phyloP scores from a whole-genome alignment of 371 early-diverging fungal species.

The Actinomortierella ambigua region DNA sequence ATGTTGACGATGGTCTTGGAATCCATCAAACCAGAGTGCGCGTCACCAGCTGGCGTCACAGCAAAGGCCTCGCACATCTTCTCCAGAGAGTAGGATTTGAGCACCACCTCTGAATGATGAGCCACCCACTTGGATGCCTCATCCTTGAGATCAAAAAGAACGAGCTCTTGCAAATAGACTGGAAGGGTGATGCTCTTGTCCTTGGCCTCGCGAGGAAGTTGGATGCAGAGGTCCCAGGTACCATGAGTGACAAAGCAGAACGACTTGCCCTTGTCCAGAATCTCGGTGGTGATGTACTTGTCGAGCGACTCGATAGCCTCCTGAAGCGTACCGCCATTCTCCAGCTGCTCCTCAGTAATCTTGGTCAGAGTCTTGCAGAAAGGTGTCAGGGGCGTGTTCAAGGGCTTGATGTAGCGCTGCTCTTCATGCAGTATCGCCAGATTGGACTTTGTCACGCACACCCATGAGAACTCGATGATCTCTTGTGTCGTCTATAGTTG shows the following conservation, averaged over 20 bases:
- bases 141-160: conserved; percentile 77
- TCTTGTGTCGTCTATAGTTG: conserved; percentile 53
- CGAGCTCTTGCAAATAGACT: conserved; percentile 57
- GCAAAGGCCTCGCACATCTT: conserved; percentile 68
- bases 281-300: conserved; percentile 59
- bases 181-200: conserved; percentile 73
- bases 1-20: conserved; percentile 67
- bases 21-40: conserved; percentile 64
- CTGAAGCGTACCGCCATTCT: conserved; percentile 59
- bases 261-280: conserved; percentile 57
- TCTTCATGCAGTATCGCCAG: conserved; percentile 61
- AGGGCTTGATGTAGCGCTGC: conserved; percentile 70
- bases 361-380: conserved; percentile 73
- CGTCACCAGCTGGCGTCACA: conserved; percentile 52
- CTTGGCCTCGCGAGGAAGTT: conserved; percentile 72
- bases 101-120: conserved; percentile 63
- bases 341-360: conserved; percentile 61
- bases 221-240: conserved; percentile 76
- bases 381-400: conserved; percentile 63
- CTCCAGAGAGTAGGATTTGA: conserved; percentile 61
- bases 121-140: conserved; percentile 72
- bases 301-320: conserved; percentile 67
- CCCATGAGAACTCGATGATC: conserved; percentile 63
- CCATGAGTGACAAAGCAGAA: conserved; percentile 83
- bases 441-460: conserved; percentile 40